phyloP scores from a whole-genome alignment of 495 filamentous ascomycete species.

The Daldinia vernicosa region DNA sequence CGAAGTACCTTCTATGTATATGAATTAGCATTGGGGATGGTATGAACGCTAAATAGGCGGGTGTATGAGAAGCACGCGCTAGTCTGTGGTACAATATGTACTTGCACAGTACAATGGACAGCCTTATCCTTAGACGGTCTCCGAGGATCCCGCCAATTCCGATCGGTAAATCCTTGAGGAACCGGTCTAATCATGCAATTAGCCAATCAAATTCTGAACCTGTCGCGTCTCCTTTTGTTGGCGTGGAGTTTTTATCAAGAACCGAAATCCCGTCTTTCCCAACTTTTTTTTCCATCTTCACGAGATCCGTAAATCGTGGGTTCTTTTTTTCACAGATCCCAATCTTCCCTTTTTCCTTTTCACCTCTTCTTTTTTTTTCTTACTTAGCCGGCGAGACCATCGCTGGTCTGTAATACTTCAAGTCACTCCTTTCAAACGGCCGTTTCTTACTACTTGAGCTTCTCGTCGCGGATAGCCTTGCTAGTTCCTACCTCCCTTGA shows the following conservation, averaged over 20 bases:
- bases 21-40: not conserved
- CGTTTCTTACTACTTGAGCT: constrained; percentile 17
- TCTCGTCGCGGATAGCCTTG: constrained; percentile 22
- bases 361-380: constrained; percentile 23
- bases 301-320: constrained; percentile 28
- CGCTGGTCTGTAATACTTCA: constrained; percentile 23
- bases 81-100: not conserved
- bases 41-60: not conserved
- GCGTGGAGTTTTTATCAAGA: constrained; percentile 45
- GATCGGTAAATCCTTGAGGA: constrained; percentile 38
- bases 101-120: not conserved
- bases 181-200: constrained; percentile 11
- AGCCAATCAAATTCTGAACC: constrained; percentile 15
- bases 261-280: constrained; percentile 17
- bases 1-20: not conserved
- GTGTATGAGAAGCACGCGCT: not conserved
- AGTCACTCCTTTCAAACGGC: constrained; percentile 50
- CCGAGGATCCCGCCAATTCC: constrained; percentile 39
- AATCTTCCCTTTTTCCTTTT: constrained; percentile 37
- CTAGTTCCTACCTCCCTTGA: constrained; percentile 6
- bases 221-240: constrained; percentile 43
- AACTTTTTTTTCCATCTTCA: constrained; percentile 37
- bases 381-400: constrained; percentile 11
- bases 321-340: constrained; percentile 26
- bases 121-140: constrained; percentile 15